Evolutionary conservation across 2,329 filamentous ascomycete species (phyloP), one percentile per base, ranked within the genome.

Genomic region (Helotiales sp.): DNA sequence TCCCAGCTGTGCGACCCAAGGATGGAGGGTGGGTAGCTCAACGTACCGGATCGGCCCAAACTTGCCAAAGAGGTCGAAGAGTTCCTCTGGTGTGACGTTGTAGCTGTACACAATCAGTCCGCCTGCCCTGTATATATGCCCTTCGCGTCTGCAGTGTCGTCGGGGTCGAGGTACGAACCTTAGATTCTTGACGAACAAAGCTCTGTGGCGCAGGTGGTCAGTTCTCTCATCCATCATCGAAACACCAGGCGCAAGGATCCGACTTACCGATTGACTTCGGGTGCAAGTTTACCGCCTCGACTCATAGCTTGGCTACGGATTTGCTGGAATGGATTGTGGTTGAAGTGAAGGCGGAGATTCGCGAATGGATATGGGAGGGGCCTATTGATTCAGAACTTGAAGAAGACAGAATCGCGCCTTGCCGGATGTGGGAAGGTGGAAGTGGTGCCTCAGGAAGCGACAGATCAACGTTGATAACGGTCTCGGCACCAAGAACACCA

Each of bases 101-200:
- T 97, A 98, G 89, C 93, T 96, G 67, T 57, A 29, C 24, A 30
- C 44, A 70, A 53, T 63, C 49, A 67, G 60, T 60, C 69, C 71
- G 46, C 61, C 86, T 85, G 87, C 79, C 70, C 86, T 79, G 85
- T 85, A 77, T 46, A 33, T 17, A 25, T 83, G 66, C 34, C 56
- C 31, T 19, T 17, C 34, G 38, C 54, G 55, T 65, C 54, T 57
- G 57, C 57, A 58, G 50, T 12, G 33, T 15, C 46, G 22, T 61
- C 40, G 48, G 54, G 53, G 54, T 58, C 57, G 57, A 50, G 33
- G 40, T 44, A 78, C 81, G 68, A 77, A 96, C 91, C 90, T 96
- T 81, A 98, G 86, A 86, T 99, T 98, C 91, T 98, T 98, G 73
- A 98, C 93, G 86, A 98, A 98, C 82, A 99, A 90, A 88, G 95